phyloP scores from a whole-genome alignment of 2,329 filamentous ascomycete species.

The Aspergillus quadricinctus region DNA sequence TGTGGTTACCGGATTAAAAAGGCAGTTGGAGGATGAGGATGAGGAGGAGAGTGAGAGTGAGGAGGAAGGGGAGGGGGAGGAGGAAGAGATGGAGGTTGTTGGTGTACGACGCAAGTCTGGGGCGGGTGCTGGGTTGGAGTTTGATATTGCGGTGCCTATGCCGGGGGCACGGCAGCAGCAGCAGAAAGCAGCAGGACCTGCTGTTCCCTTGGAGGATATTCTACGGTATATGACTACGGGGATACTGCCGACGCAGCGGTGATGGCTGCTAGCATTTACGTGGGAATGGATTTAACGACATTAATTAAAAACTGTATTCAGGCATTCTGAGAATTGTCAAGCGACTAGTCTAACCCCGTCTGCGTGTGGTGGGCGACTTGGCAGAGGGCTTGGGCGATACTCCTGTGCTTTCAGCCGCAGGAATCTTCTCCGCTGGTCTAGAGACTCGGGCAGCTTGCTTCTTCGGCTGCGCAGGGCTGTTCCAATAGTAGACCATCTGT shows the following conservation, averaged over 20 bases:
- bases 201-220: constrained; percentile 44
- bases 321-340: neutral
- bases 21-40: constrained; percentile 54
- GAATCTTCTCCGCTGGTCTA: constrained; percentile 24
- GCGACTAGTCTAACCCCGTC: constrained; percentile 45
- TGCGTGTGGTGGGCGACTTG: constrained; percentile 53
- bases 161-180: constrained; percentile 6
- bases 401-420: constrained; percentile 36
- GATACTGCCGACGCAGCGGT: constrained; percentile 24
- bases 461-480: constrained; percentile 47
- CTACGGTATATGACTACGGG: constrained; percentile 51
- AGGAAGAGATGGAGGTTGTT: constrained; percentile 42
- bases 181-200: constrained; percentile 17
- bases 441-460: constrained; percentile 31
- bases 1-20: constrained; percentile 66
- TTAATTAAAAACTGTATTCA: neutral
- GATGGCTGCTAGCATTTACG: constrained; percentile 9
- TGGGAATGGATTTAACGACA: neutral
- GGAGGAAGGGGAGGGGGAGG: constrained; percentile 54
- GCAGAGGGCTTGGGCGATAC: constrained; percentile 38
- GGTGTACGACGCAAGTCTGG: constrained; percentile 32
- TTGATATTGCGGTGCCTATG: constrained; percentile 27
- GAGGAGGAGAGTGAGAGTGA: constrained; percentile 43
- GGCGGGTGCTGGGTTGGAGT: constrained; percentile 27
- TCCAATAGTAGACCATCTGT: constrained; percentile 98